Evolutionary conservation across 2,329 filamentous ascomycete genomes (phyloP), one percentile per base, ranked within the genome.

Genomic region (Arthrinium puccinioides): DNA sequence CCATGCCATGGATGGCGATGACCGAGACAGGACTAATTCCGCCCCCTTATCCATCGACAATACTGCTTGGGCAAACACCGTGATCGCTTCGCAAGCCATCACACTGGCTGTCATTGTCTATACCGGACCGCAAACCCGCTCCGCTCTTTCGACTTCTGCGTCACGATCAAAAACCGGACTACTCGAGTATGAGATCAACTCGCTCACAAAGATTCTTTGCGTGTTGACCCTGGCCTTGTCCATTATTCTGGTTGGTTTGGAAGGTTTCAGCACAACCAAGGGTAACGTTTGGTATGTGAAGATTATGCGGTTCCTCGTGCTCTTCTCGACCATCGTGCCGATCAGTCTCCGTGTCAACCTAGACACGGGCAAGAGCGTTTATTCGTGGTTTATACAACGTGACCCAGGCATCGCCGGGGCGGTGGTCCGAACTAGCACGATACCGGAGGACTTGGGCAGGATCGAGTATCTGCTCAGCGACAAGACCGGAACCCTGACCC

Each of bases 271-370:
- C 32, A 75, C 70, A 46, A 77, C 76, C 2, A 69, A 79, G 37
- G 76, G 73, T 15, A 75, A 77, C 37, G 66, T 75, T 18, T 98
- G 92, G 92, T 98, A 97, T 59, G 80, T 97, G 48, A 90, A 94
- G 46, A 94, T 97, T 52, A 92, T 95, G 80, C 82, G 90, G n/a
- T 98, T 97, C 57, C 66, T 98, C 45, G 94, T 98, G 43, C 70
- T 98, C 1, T 98, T 98, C 67, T 97, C 90, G n/a, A 97, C 90
- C 0, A 98, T 98, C 53, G 94, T 98, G 19, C 92, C 92, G 1
- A 96, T 98, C 60, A 94, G 88, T 63, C 69, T 98, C 48, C 84
- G 92, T 35, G 92, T 98, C 49, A 98, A 98, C 56, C 70, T 98
- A 14, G 92, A 98, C 55, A 83, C 98, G 76, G 94, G 90, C 26